phyloP scores from a whole-genome alignment of 148 eudicot genomes.

The Tetragonia tetragonoides region DNA sequence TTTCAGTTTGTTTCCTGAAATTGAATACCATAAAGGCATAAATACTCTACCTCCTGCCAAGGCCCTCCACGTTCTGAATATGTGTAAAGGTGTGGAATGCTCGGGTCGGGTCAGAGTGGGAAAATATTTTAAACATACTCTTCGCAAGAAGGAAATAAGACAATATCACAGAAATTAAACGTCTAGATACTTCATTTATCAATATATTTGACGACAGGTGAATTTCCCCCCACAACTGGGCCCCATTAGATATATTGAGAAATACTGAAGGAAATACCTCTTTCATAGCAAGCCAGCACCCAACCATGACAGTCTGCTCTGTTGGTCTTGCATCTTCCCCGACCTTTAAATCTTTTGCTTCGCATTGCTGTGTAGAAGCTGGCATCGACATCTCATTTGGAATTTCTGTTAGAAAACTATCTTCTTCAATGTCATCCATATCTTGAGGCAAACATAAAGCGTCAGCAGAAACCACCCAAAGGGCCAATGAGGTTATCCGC shows the following conservation, averaged over 20 bases:
- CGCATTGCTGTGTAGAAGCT: constrained; percentile 29
- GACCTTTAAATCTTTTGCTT: constrained; percentile 33
- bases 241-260: background rate
- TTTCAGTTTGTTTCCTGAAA: background rate
- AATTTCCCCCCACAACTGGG: constrained; percentile 4
- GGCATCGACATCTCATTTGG: constrained; percentile 35
- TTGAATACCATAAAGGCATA: background rate
- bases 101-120: background rate
- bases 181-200: background rate
- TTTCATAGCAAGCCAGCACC: constrained; percentile 99
- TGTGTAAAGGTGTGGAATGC: background rate
- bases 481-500: constrained; percentile 88
- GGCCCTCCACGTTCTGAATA: background rate
- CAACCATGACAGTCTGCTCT: constrained; percentile 97
- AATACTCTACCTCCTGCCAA: background rate
- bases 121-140: background rate
- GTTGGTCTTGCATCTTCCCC: constrained; percentile 46
- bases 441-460: constrained; percentile 87
- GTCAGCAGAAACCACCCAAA: constrained; percentile 93
- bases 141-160: background rate
- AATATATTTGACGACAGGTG: background rate
- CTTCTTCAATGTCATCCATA: constrained; percentile 76
- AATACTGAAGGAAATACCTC: constrained; percentile 51
- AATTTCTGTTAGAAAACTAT: constrained; percentile 48
- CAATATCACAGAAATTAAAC: background rate